Evolutionary conservation across 768 basidiomycete genomes (phyloP).

Genomic region (Termitomyces sp.): DNA sequence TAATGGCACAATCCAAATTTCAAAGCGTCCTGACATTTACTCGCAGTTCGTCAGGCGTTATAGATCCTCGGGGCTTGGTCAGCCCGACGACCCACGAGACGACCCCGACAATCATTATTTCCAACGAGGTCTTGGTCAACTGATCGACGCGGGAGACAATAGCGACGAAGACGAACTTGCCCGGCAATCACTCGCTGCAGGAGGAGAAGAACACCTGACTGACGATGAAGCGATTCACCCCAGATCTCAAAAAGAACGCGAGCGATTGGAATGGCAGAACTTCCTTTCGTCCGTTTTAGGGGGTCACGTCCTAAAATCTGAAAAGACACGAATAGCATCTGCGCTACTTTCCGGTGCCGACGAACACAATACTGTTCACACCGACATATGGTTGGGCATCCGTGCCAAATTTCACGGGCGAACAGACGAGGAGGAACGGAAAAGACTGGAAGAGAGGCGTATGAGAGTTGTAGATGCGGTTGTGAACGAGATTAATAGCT

Average conservation of each 20-base stretch:
- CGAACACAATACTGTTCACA: slow-evolving; percentile 60
- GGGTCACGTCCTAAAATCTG: slow-evolving; percentile 92
- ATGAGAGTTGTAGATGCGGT: slow-evolving; percentile 76
- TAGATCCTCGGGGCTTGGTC: slow-evolving; percentile 52
- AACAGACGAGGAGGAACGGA: slow-evolving; percentile 77
- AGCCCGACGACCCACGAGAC: slow-evolving; percentile 63
- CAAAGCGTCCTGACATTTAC: slow-evolving; percentile 56
- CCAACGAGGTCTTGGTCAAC: slow-evolving; percentile 62
- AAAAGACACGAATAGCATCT: slow-evolving; percentile 88
- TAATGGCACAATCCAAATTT: slow-evolving; percentile 10
- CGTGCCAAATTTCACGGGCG: slow-evolving; percentile 81
- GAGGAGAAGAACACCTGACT: slow-evolving; percentile 45
- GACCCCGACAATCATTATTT: slow-evolving; percentile 85
- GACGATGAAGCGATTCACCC: slow-evolving; percentile 65
- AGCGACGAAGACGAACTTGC: slow-evolving; percentile 72
- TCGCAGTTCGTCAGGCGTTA: slow-evolving; percentile 77
- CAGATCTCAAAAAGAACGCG: slow-evolving; percentile 67
- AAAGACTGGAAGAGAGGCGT: slow-evolving; percentile 77
- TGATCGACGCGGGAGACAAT: slow-evolving; percentile 63
- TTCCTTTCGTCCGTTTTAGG: slow-evolving; percentile 91
- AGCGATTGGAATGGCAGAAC: slow-evolving; percentile 92
- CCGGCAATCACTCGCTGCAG: slow-evolving; percentile 34
- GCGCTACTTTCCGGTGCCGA: slow-evolving; percentile 66
- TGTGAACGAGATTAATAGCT: slow-evolving; percentile 77
- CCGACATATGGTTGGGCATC: slow-evolving; percentile 85